Evolutionary conservation across 2,329 filamentous ascomycete species (phyloP).

Genomic region (Albifimbria verrucaria): DNA sequence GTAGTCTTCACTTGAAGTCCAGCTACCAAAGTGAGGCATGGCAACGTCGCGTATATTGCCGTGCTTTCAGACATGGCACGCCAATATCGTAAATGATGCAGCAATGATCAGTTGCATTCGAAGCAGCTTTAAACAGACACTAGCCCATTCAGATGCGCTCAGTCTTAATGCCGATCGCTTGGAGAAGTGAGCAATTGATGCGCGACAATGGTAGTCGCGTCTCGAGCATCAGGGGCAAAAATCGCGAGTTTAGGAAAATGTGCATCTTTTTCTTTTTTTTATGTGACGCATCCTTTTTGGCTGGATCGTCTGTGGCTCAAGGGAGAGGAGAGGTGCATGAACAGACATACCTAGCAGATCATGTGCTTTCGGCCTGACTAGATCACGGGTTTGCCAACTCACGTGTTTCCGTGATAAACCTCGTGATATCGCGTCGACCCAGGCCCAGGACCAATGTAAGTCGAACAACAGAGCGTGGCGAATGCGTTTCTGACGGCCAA

Average conservation of each 20-base stretch:
- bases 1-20: no score
- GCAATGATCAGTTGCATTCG: no score
- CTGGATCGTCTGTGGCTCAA: neutral
- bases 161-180: no score
- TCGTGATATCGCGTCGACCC: slow-evolving; percentile 43
- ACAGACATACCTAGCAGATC: slow-evolving; percentile 42
- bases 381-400: slow-evolving; percentile 43
- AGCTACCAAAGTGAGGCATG: no score
- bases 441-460: slow-evolving; percentile 26
- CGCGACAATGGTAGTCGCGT: neutral
- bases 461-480: slow-evolving; percentile 16
- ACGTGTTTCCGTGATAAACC: slow-evolving; percentile 45
- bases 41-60: no score
- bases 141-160: no score
- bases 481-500: slow-evolving; percentile 5
- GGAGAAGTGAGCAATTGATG: no score
- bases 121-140: no score
- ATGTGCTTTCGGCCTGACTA: slow-evolving; percentile 37
- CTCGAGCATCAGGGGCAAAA: neutral
- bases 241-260: neutral
- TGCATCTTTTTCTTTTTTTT: neutral
- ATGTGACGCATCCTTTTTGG: neutral
- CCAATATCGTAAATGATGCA: no score
- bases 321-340: slow-evolving; percentile 10
- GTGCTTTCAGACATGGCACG: no score